Conservation (phyloP, 495 filamentous ascomycete species). For the Cairneyella variabilis region DNA sequence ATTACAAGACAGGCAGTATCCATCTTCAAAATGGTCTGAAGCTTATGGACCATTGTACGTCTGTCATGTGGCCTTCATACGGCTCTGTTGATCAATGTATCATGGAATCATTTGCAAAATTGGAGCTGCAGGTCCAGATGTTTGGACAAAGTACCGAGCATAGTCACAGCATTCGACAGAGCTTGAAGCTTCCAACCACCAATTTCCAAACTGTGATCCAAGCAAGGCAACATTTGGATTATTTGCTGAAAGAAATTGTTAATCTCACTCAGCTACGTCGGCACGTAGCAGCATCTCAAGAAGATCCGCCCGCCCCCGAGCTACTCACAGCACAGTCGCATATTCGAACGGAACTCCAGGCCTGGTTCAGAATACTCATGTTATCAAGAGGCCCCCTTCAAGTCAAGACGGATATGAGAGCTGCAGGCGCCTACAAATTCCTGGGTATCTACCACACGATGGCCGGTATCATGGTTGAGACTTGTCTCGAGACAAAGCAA, state of each 20-base stretch:
- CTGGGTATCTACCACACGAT: constrained; percentile 43
- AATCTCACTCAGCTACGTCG: constrained; percentile 24
- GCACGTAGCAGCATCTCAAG: not conserved
- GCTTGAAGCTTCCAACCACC: constrained; percentile 2
- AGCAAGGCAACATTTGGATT: constrained; percentile 25
- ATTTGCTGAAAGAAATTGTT: constrained; percentile 29
- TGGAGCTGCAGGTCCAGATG: constrained; percentile 31
- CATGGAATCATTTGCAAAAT: constrained; percentile 32
- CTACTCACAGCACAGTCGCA: not conserved
- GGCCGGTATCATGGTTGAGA: constrained; percentile 43
- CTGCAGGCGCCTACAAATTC: constrained; percentile 27
- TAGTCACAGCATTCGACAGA: too few relatives aligned
- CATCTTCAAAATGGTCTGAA: constrained; percentile 44
- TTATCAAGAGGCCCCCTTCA: not conserved
- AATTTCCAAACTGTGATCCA: constrained; percentile 25
- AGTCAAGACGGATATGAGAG: not conserved
- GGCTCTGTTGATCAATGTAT: constrained; percentile 35
- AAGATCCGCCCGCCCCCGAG: not conserved
- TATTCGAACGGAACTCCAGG: not conserved
- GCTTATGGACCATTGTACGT: constrained; percentile 27
- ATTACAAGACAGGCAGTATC: constrained; percentile 32
- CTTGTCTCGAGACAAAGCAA: constrained; percentile 30
- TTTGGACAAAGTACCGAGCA: too few relatives aligned
- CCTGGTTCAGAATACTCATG: not conserved
- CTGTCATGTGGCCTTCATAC: too few relatives aligned